Evolutionary conservation across 805 yeast species (phyloP), one percentile per base, ranked within the genome.

Genomic region (Schwanniomyces pseudopolymorphus): DNA sequence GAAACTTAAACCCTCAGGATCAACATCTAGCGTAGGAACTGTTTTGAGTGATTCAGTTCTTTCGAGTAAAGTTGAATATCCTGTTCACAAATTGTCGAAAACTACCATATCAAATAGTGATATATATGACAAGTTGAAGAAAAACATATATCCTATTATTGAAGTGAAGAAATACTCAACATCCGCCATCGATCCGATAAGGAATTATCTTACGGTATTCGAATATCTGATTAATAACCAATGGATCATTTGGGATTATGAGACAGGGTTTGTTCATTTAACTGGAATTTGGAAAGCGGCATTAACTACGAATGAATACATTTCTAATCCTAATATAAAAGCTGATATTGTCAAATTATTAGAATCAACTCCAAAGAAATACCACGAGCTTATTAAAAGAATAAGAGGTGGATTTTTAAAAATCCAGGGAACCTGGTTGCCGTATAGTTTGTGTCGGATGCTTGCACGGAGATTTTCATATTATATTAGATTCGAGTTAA

Each of bases 381-480:
- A 83, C 44, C 88, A 80, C 53, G 79, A 75, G 14, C 77, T 74
- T 36, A 76, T 85, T 45, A 81, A 81, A 56, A 78, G 96, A 42
- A 89, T 90, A 13, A 72, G 97, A 45, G 97, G 97, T 40, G 97
- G 97, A 2, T 89, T 82, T 57, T 76, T 90, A 53, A 89, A 89
- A 70, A 89, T 91, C 53, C 97, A 90, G 68, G 97, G 97, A 3
- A 89, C 96, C 7, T 91, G 97, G 97, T 67, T 89, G 33, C 92
- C 96, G 1, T 85, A 67, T 58, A 78, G 77, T 8, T 72, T 87
- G 42, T 89, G 95, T 20, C 75, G 75, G 49, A 67, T 78, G 26
- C 69, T 90, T 44, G 92, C 96, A 3, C 64, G 80, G 27, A 78
- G 85, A 43, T 87, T 89, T 56, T 87, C 96, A 67, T 89, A 79